Base-by-base conservation (phyloP, 805 yeast species). In the Yamadazyma olivae region DNA sequence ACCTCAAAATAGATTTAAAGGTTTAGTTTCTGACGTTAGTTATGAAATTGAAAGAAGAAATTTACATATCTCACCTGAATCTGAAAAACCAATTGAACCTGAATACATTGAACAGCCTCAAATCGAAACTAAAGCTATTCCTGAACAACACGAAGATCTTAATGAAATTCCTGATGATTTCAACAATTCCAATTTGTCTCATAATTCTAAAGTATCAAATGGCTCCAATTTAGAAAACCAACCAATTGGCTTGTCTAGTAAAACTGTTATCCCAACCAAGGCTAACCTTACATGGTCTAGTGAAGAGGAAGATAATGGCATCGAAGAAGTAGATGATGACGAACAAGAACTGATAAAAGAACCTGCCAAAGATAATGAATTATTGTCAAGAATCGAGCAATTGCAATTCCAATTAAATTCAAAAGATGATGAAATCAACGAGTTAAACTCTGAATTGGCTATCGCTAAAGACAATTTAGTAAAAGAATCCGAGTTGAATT, bases 281-380 rank as follows among this genome's bases (percentile, higher is more conserved):
- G 86, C 96, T 0, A 78, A 82, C 28, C 70, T 91, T 54, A 81
- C 90, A 3, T 93, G 96, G 89, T 83, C 91, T 12, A 83, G 89
- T 36, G 95, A 83, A 46, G 95, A 83, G 43, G 93, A 82, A 32
- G 86, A 77, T 2, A 75, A 68, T 6, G 61, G 53, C 1, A 37
- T 22, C 14, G 50, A 40, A 13, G 43, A 37, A 25, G 5, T 8
- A 14, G 34, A 33, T 13, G 30, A 23, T 12, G 34, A 33, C 10
- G 30, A 23, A 4, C 25, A 27, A n/a, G 34, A 31, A 21, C n/a
- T 13, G 17, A 18, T 6, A 21, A 31, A 21, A 6, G 17, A 23
- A 16, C 9, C 22, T 12, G 12, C 6, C 5, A 17, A 24, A 9
- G 27, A 26, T 14, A 21, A 18, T 17, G 28, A 21, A 14, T 25